phyloP scores from a whole-genome alignment of 1,284 basidiomycete genomes.

The Cerioporus squamosus region DNA sequence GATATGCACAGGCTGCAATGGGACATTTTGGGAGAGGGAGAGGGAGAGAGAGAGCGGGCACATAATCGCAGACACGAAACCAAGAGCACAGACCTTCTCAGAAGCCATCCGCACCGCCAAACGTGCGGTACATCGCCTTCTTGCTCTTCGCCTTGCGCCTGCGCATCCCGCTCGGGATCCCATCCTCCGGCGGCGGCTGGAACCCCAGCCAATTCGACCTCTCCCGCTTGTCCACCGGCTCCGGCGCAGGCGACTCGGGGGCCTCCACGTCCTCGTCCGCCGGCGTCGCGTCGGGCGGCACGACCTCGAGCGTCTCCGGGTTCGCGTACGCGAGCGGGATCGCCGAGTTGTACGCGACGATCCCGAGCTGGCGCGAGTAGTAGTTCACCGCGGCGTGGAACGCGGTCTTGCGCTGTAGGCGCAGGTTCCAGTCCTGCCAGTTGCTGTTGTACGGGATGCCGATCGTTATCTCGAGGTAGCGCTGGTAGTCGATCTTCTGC shows the following conservation, averaged over 20 bases:
- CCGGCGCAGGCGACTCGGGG: constrained; percentile 10
- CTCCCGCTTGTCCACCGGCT: constrained; percentile 6
- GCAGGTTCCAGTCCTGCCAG: constrained; percentile 64
- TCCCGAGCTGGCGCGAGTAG: constrained; percentile 70
- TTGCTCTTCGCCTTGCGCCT: constrained; percentile 30
- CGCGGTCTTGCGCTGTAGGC: constrained; percentile 63
- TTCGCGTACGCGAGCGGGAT: constrained; percentile 59
- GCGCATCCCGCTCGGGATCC: constrained; percentile 25
- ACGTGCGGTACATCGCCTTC: constrained; percentile 28
- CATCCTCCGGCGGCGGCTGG: constrained; percentile 26
- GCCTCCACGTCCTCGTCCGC: constrained; percentile 28
- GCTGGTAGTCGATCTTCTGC: constrained; percentile 65
- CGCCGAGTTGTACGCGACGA: constrained; percentile 60
- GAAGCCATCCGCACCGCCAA: constrained; percentile 27
- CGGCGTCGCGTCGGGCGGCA: constrained; percentile 20
- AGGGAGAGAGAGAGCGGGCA: no score
- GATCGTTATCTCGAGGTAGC: constrained; percentile 68
- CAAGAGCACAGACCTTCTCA: constrained; percentile 5
- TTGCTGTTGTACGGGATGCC: constrained; percentile 64
- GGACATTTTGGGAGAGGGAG: background rate
- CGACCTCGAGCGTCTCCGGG: constrained; percentile 37
- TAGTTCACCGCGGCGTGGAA: constrained; percentile 78
- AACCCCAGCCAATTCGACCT: constrained; percentile 26
- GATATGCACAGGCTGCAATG: background rate
- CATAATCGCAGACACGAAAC: background rate